phyloP scores from a whole-genome alignment of 257 asterid species.

The Solanum rostratum region DNA sequence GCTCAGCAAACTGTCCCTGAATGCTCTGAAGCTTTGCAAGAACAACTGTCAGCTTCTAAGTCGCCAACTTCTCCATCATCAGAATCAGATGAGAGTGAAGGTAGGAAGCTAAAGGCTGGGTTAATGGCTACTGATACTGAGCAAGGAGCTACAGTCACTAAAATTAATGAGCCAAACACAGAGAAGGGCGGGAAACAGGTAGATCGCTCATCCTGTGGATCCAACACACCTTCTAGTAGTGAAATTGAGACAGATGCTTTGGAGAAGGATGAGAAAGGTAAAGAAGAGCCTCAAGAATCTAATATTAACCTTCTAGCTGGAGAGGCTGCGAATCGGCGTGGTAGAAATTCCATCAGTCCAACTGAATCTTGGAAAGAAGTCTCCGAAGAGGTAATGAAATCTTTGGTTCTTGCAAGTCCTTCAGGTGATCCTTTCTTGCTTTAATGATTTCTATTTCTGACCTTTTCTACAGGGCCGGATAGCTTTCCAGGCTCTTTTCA shows the following conservation, averaged over 20 bases:
- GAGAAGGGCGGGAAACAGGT: conserved; percentile 49
- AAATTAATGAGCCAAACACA: conserved; percentile 36
- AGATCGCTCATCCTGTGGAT: conserved; percentile 98
- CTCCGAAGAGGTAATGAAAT: conserved; percentile 66
- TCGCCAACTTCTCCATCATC: conserved; percentile 39
- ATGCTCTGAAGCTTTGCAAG: conserved; percentile 46
- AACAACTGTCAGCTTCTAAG: conserved; percentile 35
- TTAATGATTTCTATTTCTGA: not conserved
- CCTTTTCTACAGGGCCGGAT: conserved; percentile 61
- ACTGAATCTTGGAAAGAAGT: conserved; percentile 88
- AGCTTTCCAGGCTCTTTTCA: conserved; percentile 85
- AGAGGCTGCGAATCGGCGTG: conserved; percentile 57
- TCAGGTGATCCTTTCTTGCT: not conserved
- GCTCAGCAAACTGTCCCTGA: conserved; percentile 36
- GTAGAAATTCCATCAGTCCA: conserved; percentile 36
- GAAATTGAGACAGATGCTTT: conserved; percentile 73
- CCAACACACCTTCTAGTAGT: conserved; percentile 95
- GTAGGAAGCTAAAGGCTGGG: conserved; percentile 27
- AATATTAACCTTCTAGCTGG: conserved; percentile 24
- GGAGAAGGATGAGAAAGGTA: conserved; percentile 40
- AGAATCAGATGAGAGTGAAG: conserved; percentile 56
- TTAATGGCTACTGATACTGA: conserved; percentile 23
- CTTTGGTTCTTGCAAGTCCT: not conserved
- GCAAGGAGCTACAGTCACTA: conserved; percentile 23
- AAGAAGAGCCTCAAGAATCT: conserved; percentile 42